Percentiles rank a stretch among this genome's conserved stretches.
Conservation (phyloP, 2,329 filamentous ascomycete genomes). For the Chaetomium strumarium region DNA sequence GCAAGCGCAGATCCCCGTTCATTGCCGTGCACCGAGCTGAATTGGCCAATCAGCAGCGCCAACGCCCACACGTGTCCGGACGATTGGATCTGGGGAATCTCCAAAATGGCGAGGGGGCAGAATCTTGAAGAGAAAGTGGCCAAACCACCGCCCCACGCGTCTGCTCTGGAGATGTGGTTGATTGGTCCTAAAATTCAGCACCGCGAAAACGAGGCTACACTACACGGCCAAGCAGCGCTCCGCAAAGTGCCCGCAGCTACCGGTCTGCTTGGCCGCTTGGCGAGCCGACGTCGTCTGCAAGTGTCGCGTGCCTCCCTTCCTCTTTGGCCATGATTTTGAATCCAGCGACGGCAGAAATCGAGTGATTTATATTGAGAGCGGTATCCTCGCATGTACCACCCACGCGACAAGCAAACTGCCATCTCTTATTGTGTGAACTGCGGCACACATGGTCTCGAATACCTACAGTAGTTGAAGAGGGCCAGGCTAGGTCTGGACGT, state of each 20-base stretch:
- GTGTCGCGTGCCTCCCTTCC: slow-evolving; percentile 12
- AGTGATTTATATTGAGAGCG: no score
- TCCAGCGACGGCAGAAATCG: no score
- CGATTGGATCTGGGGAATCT: slow-evolving; percentile 8
- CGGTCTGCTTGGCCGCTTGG: no score
- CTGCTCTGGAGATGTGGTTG: neutral
- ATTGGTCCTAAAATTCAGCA: neutral
- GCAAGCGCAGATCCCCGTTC: slow-evolving; percentile 3
- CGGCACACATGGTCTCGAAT: no score
- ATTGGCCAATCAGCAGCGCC: slow-evolving; percentile 2
- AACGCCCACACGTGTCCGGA: slow-evolving; percentile 11
- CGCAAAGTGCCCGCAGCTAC: no score
- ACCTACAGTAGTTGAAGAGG: no score
- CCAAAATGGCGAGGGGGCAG: neutral
- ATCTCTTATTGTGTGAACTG: no score
- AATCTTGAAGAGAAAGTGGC: neutral
- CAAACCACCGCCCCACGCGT: neutral
- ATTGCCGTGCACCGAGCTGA: neutral
- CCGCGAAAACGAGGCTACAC: no score
- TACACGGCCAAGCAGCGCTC: no score
- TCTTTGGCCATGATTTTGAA: neutral
- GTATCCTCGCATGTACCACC: no score
- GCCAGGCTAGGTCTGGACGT: no score
- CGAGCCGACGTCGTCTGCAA: neutral
- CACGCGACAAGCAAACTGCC: no score